Evolutionary conservation across 2,329 filamentous ascomycete genomes (phyloP), one percentile per base, ranked within the genome.

Genomic region (Cercospora brassicicola): DNA sequence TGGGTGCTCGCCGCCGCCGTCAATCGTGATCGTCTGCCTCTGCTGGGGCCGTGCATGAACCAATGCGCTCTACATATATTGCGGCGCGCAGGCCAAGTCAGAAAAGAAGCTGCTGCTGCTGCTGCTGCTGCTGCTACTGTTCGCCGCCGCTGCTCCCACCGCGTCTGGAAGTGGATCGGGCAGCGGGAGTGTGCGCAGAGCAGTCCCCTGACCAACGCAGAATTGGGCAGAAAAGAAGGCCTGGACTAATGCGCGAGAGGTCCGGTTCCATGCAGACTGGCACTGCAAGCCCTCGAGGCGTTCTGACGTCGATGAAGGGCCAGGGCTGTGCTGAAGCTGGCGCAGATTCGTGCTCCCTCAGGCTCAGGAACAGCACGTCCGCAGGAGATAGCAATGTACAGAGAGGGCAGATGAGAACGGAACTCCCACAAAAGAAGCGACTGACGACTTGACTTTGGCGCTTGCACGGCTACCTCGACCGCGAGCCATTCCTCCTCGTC

Each of bases 41-140:
- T 60, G 45, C 59, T 62, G 42, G 36, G 30, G 18, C 23, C 23
- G 59, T 62, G 59, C 59, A 51, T 62, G 39, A 62, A 62, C 59
- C 59, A 30, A 51, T 60, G n/a, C 57, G 33, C 15, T 36, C 23
- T 30, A 42, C 59, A 51, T 18, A 48, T 51, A 51, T n/a, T 26
- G 11, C 57, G 10, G 28, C 18, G 18, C 18, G 36, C 36, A 42
- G 36, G 36, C 36, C 36, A 42, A 9, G 36, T n/a, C 36, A 42
- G 15, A 42, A 42, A n/a, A n/a, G 15, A n/a, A 0, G 36, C 7
- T 42, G 36, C 36, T n/a, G 7, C 36, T 53, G 48, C 48, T 53
- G 36, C 6, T 39, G 36, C 36, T n/a, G 5, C 36, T 53, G 18
- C 48, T 53, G 18, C 48, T 53, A n/a, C 26, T 53, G 59, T 20